Conservation (phyloP, 257 asterid species). For the Solanum commersonii region DNA sequence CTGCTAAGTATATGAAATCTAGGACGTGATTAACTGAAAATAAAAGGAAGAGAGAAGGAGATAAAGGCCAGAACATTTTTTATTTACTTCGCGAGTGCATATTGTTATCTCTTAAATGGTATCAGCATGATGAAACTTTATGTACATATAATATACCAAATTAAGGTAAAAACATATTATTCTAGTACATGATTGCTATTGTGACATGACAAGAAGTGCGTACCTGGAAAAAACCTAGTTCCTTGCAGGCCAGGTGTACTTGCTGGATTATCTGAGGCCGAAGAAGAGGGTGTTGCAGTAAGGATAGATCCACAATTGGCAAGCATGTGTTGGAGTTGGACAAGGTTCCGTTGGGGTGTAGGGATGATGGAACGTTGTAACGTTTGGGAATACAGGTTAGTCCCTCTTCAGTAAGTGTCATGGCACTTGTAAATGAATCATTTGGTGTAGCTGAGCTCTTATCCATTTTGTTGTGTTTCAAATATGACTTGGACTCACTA, state of each 20-base stretch:
- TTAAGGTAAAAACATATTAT: background rate
- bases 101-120: background rate
- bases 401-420: slow-evolving; percentile 25
- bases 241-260: slow-evolving; percentile 32
- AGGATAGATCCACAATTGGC: slow-evolving; percentile 39
- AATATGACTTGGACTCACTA: background rate
- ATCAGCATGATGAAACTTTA: background rate
- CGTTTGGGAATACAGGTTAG: slow-evolving; percentile 23
- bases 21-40: background rate
- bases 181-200: background rate
- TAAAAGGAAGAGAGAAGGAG: background rate
- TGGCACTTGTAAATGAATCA: slow-evolving; percentile 27
- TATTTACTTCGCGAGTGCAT: too few species aligned
- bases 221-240: slow-evolving; percentile 47
- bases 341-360: slow-evolving; percentile 24
- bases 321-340: slow-evolving; percentile 9
- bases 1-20: background rate
- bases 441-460: slow-evolving; percentile 1
- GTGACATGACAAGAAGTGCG: background rate
- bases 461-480: background rate
- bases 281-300: slow-evolving; percentile 14
- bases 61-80: background rate
- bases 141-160: background rate
- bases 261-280: slow-evolving; percentile 17
- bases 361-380: slow-evolving; percentile 33